Conservation (phyloP, 768 basidiomycete genomes). For the Gymnopilus junonius region DNA sequence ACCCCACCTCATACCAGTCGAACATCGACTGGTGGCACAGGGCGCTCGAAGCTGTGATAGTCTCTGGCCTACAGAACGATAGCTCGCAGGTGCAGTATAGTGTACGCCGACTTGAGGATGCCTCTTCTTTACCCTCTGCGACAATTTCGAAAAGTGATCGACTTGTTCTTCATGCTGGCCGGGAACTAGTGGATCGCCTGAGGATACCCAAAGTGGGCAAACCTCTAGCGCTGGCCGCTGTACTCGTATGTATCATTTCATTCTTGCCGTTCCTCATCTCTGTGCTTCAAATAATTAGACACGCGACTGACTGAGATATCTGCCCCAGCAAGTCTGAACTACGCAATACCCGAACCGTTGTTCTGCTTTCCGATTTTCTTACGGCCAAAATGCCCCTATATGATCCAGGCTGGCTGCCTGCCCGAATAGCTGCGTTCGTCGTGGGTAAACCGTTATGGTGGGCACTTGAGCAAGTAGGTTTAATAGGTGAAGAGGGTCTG, state of each 20-base stretch:
- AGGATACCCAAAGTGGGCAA: slow-evolving; percentile 74
- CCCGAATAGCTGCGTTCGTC: slow-evolving; percentile 69
- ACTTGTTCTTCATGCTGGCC: slow-evolving; percentile 62
- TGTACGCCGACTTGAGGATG: not conserved
- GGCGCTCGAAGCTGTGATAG: slow-evolving; percentile 64
- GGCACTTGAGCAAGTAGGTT: slow-evolving; percentile 79
- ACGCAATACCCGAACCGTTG: slow-evolving; percentile 43
- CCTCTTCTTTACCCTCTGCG: not conserved
- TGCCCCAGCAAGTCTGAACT: slow-evolving; percentile 75
- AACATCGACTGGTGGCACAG: slow-evolving; percentile 90
- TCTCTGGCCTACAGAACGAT: slow-evolving; percentile 53
- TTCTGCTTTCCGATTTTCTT: slow-evolving; percentile 61
- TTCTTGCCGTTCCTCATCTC: not conserved
- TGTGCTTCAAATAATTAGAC: not conserved
- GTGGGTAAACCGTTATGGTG: slow-evolving; percentile 86
- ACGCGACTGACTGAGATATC: slow-evolving; percentile 29
- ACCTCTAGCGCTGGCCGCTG: slow-evolving; percentile 70
- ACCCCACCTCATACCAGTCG: slow-evolving; percentile 80
- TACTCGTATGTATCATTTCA: slow-evolving; percentile 62
- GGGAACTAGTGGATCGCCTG: slow-evolving; percentile 59
- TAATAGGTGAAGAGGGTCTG: slow-evolving; percentile 67
- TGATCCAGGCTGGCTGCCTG: slow-evolving; percentile 69
- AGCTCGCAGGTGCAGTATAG: not conserved
- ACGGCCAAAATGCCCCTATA: slow-evolving; percentile 63
- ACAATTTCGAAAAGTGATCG: slow-evolving; percentile 39